phyloP scores from a whole-genome alignment of 1,139 yeast species.

The Taphrina pruni region DNA sequence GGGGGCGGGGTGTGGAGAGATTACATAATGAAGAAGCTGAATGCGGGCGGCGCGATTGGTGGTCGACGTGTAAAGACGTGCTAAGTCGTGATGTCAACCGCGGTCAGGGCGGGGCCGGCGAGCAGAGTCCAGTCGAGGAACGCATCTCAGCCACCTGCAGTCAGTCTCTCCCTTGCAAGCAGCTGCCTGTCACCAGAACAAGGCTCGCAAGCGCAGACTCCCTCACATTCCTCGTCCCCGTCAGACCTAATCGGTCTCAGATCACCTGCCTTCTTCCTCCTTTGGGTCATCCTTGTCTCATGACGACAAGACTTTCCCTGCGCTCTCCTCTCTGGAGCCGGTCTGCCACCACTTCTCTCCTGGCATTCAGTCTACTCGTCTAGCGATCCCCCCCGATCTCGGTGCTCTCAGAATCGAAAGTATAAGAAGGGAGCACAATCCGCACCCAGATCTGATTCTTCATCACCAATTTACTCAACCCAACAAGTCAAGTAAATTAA shows the following conservation, averaged over 20 bases:
- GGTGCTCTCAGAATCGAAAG: neutral
- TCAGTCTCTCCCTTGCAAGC: too few species aligned
- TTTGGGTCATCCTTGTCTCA: neutral
- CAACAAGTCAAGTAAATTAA: conserved; percentile 6
- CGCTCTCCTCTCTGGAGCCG: neutral
- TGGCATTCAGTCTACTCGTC: neutral
- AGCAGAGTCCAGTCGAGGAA: too few species aligned
- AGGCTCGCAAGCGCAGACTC: too few species aligned
- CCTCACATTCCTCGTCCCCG: too few species aligned
- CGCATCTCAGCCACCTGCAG: too few species aligned
- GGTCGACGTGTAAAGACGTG: conserved; percentile 27
- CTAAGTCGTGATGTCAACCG: conserved; percentile 20
- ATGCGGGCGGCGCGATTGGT: conserved; percentile 22
- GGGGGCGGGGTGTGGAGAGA: neutral
- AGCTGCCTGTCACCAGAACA: too few species aligned
- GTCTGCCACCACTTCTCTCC: neutral
- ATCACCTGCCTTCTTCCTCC: conserved; percentile 5
- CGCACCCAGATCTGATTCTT: neutral
- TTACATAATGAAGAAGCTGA: conserved; percentile 10
- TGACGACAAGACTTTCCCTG: conserved; percentile 10
- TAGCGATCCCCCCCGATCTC: neutral
- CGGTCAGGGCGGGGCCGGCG: conserved; percentile 7
- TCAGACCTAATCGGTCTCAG: neutral
- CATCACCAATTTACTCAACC: conserved; percentile 8
- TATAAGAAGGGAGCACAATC: conserved; percentile 15